These are phyloP conservation scores for Basipetospora sp. DNA, from an alignment of 2,329 filamentous ascomycete species.

Conservation along the genomic window DNA sequence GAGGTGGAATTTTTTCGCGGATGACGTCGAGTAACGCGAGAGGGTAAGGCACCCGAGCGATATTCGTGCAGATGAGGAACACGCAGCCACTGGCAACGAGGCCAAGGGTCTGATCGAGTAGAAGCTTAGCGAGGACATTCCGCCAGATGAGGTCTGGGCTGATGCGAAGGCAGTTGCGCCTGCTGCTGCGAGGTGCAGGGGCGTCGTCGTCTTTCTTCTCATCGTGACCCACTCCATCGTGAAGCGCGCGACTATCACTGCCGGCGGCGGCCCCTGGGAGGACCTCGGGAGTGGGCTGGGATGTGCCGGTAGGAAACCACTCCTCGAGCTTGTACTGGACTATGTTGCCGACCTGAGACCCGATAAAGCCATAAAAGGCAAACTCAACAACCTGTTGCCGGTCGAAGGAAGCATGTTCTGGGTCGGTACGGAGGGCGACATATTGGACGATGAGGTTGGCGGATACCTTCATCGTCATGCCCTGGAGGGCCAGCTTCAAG, in stretches of 20 bases:
- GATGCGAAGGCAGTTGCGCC: constrained; percentile 10
- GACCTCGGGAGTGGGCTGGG: constrained; percentile 8
- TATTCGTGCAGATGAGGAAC: constrained; percentile 22
- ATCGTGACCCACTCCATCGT: constrained; percentile 8
- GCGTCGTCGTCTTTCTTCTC: constrained; percentile 12
- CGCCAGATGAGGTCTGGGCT: constrained; percentile 18
- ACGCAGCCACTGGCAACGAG: constrained; percentile 19
- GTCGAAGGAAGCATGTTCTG: constrained; percentile 14
- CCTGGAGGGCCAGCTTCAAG: constrained; percentile 16
- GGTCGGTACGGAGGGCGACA: constrained; percentile 11
- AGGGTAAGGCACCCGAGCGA: constrained; percentile 16
- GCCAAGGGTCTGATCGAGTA: constrained; percentile 23
- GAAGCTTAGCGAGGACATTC: constrained; percentile 20
- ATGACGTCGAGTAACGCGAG: constrained; percentile 15
- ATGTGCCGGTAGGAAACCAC: constrained; percentile 17
- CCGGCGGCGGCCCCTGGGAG: constrained; percentile 10
- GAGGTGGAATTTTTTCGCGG: constrained; percentile 14
- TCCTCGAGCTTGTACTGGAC: constrained; percentile 22
- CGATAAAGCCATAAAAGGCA: constrained; percentile 20
- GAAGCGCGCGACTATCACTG: constrained; percentile 1
- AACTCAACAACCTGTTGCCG: constrained; percentile 21
- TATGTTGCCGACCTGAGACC: constrained; percentile 22
- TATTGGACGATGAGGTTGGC: constrained; percentile 18
- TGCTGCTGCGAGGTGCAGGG: neutral
- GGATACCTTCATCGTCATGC: constrained; percentile 17